A percentile compares a stretch with the other conserved stretches of the same genome.
These are phyloP conservation scores for Agroathelia rolfsii DNA, from an alignment of 1,284 basidiomycete genomes.

Conservation along the genomic window DNA sequence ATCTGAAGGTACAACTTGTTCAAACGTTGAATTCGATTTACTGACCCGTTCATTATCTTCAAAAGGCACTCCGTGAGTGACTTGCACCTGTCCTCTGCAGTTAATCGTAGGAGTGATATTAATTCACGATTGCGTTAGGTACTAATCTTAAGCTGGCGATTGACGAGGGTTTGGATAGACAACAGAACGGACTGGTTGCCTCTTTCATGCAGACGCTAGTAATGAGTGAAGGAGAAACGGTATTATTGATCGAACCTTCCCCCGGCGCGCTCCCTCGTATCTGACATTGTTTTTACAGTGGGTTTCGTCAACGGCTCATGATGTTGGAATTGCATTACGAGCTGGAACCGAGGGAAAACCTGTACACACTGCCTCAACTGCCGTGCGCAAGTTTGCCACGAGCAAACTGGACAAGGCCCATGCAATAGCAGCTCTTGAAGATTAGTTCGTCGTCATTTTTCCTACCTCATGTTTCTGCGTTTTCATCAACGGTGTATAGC, in stretches of 20 bases:
- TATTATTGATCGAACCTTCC: too few relatives aligned
- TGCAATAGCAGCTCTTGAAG: conserved; percentile 67
- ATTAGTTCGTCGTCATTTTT: conserved; percentile 52
- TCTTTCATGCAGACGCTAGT: conserved; percentile 77
- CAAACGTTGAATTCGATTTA: conserved; percentile 33
- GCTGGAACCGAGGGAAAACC: conserved; percentile 56
- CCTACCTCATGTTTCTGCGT: conserved; percentile 1
- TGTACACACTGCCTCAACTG: conserved; percentile 52
- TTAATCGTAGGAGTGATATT: too few relatives aligned
- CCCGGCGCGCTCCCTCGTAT: too few relatives aligned
- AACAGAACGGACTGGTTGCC: conserved; percentile 69
- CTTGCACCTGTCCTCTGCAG: too few relatives aligned
- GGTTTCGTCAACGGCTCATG: conserved; percentile 52
- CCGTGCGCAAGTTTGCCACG: conserved; percentile 68
- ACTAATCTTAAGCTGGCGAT: conserved; percentile 76
- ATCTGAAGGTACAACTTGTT: conserved; percentile 67
- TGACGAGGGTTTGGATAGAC: conserved; percentile 66
- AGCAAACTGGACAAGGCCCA: conserved; percentile 67
- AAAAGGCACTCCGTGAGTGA: conserved; percentile 4
- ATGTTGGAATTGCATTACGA: conserved; percentile 50
- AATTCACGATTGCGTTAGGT: conserved; percentile 32
- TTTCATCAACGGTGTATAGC: conserved; percentile 25
- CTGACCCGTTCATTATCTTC: conserved; percentile 1
- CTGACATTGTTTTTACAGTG: too few relatives aligned
- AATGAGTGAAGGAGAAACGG: conserved; percentile 82